A percentile compares a stretch with the other conserved stretches of the same genome.
Conservation (phyloP, 495 filamentous ascomycete genomes). For the Xylaria cubensis region DNA sequence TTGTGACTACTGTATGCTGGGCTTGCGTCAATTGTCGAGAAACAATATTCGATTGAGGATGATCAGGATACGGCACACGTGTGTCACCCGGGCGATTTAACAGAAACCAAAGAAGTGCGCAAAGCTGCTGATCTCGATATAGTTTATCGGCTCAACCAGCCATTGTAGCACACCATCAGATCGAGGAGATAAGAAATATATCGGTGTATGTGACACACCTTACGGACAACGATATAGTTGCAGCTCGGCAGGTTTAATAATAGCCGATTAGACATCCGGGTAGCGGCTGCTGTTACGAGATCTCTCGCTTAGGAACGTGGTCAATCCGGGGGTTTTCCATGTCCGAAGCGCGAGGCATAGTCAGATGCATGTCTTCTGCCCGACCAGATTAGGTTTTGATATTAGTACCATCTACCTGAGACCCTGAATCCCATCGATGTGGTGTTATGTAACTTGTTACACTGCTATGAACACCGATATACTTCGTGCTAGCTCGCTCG, state of each 20-base stretch:
- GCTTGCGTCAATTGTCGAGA: not conserved
- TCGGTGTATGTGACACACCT: not conserved
- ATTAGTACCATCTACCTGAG: not conserved
- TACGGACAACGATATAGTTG: conserved; percentile 2
- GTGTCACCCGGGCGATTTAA: not conserved
- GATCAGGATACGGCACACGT: not conserved
- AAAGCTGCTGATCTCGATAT: not conserved
- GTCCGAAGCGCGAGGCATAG: not conserved
- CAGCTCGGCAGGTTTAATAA: not conserved
- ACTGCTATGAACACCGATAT: not conserved
- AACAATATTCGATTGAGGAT: not conserved
- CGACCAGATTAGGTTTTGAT: not conserved
- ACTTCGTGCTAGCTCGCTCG: not conserved
- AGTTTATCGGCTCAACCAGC: not conserved
- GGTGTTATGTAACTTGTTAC: not conserved
- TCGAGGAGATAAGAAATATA: not conserved
- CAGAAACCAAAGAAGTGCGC: not conserved
- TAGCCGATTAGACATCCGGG: not conserved
- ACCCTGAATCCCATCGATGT: not conserved
- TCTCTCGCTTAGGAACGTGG: no score
- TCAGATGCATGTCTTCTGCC: not conserved
- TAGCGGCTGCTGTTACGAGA: not conserved
- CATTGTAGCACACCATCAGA: not conserved
- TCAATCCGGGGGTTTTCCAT: not conserved
- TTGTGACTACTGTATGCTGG: not conserved